Evolutionary conservation across 176 grass and related monocot species (phyloP).

Genomic region (Zea luxurians): DNA sequence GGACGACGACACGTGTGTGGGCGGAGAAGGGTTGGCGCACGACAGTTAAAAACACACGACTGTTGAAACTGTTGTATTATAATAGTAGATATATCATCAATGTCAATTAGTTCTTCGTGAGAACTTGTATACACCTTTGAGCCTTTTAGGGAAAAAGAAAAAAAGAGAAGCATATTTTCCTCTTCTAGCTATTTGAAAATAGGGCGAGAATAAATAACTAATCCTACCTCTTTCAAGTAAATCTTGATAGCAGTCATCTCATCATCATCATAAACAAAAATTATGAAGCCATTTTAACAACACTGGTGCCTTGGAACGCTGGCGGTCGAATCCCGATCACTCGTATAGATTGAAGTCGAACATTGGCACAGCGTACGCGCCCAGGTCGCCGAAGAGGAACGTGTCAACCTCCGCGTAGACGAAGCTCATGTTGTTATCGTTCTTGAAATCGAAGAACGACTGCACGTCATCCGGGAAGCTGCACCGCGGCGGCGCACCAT

Average conservation of each 20-base stretch:
- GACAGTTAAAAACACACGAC: no score
- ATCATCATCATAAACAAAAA: neutral
- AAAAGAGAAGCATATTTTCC: neutral
- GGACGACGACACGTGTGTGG: no score
- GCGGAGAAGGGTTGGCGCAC: no score
- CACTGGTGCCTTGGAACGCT: neutral
- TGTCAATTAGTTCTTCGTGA: neutral
- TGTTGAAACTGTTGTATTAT: no score
- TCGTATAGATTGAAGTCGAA: constrained; percentile 50
- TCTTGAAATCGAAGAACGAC: constrained; percentile 69
- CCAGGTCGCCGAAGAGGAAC: constrained; percentile 57
- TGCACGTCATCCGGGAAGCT: constrained; percentile 79
- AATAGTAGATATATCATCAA: neutral
- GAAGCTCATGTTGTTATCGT: constrained; percentile 9
- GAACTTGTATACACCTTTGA: no score
- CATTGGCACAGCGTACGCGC: constrained; percentile 53
- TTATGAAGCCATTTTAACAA: neutral
- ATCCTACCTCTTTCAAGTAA: neutral
- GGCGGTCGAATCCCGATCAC: constrained; percentile 25
- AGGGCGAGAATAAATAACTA: neutral
- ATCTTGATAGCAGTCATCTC: neutral
- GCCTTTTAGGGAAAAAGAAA: neutral
- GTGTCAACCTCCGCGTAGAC: constrained; percentile 43
- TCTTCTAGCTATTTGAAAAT: neutral
- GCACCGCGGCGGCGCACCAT: neutral